Percentiles rank a stretch among this genome's conserved stretches.
Evolutionary conservation across 108 stramenopile species (phyloP).

Genomic region (Seminavis robusta): DNA sequence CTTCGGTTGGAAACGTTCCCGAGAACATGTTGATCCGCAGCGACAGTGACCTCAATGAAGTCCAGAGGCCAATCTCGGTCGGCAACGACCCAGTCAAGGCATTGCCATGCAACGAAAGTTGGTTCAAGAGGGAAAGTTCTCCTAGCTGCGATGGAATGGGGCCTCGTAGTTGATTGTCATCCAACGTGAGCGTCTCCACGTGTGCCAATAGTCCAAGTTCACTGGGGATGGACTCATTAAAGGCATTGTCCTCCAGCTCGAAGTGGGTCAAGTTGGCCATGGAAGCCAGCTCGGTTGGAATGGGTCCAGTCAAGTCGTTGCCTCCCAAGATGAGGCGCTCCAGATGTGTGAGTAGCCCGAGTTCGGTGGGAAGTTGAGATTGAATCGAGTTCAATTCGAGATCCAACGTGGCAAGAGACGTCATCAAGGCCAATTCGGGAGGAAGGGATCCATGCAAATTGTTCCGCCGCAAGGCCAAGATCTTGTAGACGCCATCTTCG

Average conservation of each 20-base stretch:
- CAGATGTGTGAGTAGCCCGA: not conserved
- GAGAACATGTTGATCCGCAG: conserved; percentile 43
- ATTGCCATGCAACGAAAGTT: conserved; percentile 19
- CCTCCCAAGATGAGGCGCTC: not conserved
- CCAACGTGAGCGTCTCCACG: conserved; percentile 31
- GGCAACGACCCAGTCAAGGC: conserved; percentile 43
- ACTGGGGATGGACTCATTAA: conserved; percentile 44
- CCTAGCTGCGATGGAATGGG: conserved; percentile 27
- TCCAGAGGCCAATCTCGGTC: conserved; percentile 28
- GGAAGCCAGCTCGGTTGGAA: conserved; percentile 36
- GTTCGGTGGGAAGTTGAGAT: conserved; percentile 4
- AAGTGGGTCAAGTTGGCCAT: conserved; percentile 44
- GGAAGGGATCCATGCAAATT: not conserved
- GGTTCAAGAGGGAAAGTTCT: conserved; percentile 13
- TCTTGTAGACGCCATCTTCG: not conserved
- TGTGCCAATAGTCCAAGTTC: conserved; percentile 34
- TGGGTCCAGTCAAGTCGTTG: conserved; percentile 28
- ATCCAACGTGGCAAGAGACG: not conserved
- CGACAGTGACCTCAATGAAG: conserved; percentile 22
- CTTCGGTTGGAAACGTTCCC: conserved; percentile 48
- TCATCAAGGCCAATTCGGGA: not conserved
- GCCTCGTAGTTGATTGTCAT: conserved; percentile 39
- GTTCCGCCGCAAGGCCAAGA: not conserved
- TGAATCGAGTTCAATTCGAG: not conserved
- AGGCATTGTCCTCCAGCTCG: conserved; percentile 28